These are phyloP conservation scores for Chimonanthus praecox DNA, from an alignment of 164 flowering plant species.

Conservation along the genomic window DNA sequence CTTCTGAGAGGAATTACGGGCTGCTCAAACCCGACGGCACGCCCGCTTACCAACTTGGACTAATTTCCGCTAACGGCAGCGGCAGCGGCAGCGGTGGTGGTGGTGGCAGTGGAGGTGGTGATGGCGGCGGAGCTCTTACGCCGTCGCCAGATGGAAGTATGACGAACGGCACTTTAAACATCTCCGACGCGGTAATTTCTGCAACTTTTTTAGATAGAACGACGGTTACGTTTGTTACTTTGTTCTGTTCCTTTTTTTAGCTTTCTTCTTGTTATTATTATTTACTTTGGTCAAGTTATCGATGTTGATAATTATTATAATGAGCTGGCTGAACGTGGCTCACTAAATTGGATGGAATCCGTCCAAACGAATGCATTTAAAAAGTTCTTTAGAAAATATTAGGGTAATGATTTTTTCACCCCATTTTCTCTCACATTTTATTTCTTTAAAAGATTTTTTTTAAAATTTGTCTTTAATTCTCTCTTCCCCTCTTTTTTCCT, in stretches of 20 bases:
- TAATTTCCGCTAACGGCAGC: not conserved
- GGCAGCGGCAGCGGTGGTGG: conserved; percentile 4
- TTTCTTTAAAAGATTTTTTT: too few species aligned
- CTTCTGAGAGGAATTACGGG: conserved; percentile 45
- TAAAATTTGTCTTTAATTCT: too few species aligned
- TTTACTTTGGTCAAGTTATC: too few species aligned
- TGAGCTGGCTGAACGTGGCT: not conserved
- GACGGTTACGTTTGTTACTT: too few species aligned
- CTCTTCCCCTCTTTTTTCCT: too few species aligned
- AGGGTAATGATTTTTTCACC: too few species aligned
- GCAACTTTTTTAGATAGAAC: not conserved
- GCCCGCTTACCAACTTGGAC: conserved; percentile 37
- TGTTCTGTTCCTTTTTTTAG: too few species aligned
- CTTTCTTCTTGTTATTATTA: too few species aligned
- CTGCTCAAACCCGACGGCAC: conserved; percentile 43
- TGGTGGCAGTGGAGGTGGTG: not conserved
- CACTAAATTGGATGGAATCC: not conserved
- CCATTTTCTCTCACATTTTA: too few species aligned
- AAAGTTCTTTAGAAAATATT: too few species aligned
- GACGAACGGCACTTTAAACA: conserved; percentile 44
- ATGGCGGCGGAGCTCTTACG: conserved; percentile 1
- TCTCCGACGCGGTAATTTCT: conserved; percentile 35
- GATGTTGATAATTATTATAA: not conserved
- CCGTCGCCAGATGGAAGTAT: conserved; percentile 27
- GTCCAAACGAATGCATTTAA: not conserved